Evolutionary conservation across 2,329 filamentous ascomycete species (phyloP), one percentile per base, ranked within the genome.

Genomic region (Hypomyces rosellus): DNA sequence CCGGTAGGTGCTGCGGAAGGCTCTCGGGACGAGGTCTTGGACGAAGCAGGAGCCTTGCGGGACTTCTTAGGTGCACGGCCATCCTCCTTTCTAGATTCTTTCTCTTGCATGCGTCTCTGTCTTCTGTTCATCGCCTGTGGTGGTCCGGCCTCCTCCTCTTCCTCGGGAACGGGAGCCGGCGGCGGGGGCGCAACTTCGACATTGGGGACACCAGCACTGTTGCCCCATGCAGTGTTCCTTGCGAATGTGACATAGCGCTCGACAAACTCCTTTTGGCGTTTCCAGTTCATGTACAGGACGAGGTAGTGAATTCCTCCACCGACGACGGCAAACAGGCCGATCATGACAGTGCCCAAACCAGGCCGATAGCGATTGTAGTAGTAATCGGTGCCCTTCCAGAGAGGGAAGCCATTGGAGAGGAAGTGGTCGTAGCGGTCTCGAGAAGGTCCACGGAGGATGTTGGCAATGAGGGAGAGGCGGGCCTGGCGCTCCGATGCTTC

Each of bases 311-410:
- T 85, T 30, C 76, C 88, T 55, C 93, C 93, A 51, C 91, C 92
- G 46, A 87, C 81, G 47, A 89, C 81, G 55, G 96, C 67, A 69
- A 97, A 89, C 38, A 95, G 72, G 44, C 92, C 91, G 22, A 85
- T 54, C 46, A 97, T 69, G 42, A 96, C 93, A 13, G 88, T 88
- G 52, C 89, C 89, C 41, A 97, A 75, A 8, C 93, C 93, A 2
- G 93, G 93, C 16, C 93, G 82, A 78, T 92, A 96, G 51, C 93
- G 85, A 62, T 84, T 84, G 75, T 99, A 99, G 78, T 97, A 99
- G 79, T 99, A 99, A 55, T 93, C 92, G 41, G 92, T 96, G 52
- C 93, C 93, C 74, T 92, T 91, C 93, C 93, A 99, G 50, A 82
- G 82, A 33, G 93, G 93, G 74, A 99, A 99, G 54, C 93, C 93